A percentile compares a stretch with the other conserved stretches of the same genome.
Conservation (phyloP, 2,329 filamentous ascomycete genomes). For the Fusarium circinatum region DNA sequence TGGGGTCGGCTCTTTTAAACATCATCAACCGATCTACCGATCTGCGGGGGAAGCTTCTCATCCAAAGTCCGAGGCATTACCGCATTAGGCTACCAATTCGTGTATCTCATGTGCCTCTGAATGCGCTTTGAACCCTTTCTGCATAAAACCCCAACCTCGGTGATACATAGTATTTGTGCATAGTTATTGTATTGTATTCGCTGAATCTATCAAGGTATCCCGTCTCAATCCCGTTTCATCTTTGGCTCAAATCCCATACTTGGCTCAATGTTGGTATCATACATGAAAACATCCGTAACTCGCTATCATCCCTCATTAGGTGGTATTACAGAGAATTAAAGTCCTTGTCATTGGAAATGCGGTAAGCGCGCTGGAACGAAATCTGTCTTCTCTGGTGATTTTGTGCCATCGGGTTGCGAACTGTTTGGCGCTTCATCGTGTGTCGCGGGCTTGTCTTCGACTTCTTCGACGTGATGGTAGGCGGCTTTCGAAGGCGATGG, state of each 20-base stretch:
- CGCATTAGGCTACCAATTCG: constrained; percentile 46
- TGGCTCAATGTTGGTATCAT: constrained; percentile 42
- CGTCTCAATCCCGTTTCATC: constrained; percentile 7
- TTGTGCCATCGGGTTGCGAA: constrained; percentile 2
- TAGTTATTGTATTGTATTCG: neutral
- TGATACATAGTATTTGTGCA: neutral
- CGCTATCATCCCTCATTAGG: constrained; percentile 20
- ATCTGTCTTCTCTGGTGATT: constrained; percentile 34
- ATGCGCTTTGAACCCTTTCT: constrained; percentile 8
- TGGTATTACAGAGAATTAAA: constrained; percentile 27
- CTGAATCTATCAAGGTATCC: constrained; percentile 6
- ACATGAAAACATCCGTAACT: constrained; percentile 30
- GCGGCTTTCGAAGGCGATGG: constrained; percentile 17
- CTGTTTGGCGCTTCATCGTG: constrained; percentile 34
- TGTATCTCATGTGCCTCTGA: neutral
- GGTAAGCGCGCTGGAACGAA: constrained; percentile 71
- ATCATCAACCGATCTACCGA: constrained; percentile 33
- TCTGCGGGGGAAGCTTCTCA: constrained; percentile 45
- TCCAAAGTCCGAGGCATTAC: constrained; percentile 49
- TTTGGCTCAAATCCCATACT: constrained; percentile 15
- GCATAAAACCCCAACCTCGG: neutral
- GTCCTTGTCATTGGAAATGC: constrained; percentile 57
- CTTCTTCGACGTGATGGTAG: constrained; percentile 22
- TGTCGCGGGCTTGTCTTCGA: neutral
- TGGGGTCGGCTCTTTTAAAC: neutral